Conservation (phyloP, 2,329 filamentous ascomycete species). For the Verticillium klebahnii region DNA sequence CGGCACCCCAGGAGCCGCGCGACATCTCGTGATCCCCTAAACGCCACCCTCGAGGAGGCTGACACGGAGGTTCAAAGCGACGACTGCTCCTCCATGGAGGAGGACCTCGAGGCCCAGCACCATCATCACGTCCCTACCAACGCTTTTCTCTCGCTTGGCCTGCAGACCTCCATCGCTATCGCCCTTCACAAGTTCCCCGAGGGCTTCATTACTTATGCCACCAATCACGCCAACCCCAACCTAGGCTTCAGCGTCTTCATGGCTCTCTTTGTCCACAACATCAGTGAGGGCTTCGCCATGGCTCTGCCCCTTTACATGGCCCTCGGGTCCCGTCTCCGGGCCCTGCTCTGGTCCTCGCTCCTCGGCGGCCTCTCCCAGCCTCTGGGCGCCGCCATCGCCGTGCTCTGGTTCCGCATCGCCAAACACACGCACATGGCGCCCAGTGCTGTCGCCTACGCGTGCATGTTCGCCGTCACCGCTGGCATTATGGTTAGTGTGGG, state of each 20-base stretch:
- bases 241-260: conserved; percentile 92
- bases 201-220: conserved; percentile 86
- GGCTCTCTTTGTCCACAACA: conserved; percentile 96
- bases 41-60: conserved; percentile 16
- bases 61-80: conserved; percentile 16
- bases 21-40: conserved; percentile 32
- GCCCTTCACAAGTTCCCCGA: conserved; percentile 94
- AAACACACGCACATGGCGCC: conserved; percentile 43
- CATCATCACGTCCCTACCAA: conserved; percentile 96
- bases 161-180: conserved; percentile 93
- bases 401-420: conserved; percentile 77
- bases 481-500: conserved; percentile 96
- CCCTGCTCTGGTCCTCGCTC: conserved; percentile 78
- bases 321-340: conserved; percentile 70
- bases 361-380: conserved; percentile 87
- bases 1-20: conserved; percentile 30
- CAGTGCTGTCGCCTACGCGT: conserved; percentile 62
- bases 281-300: conserved; percentile 94
- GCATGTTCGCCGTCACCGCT: conserved; percentile 82
- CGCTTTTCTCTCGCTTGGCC: conserved; percentile 88
- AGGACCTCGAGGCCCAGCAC: conserved; percentile 55
- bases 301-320: conserved; percentile 90
- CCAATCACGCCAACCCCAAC: conserved; percentile 88
- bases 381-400: conserved; percentile 77
- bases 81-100: conserved; percentile 4